Percentiles rank a stretch among this genome's conserved stretches.
phyloP scores from a whole-genome alignment of 192 early-diverging fungal species.

The Podila epicladia region DNA sequence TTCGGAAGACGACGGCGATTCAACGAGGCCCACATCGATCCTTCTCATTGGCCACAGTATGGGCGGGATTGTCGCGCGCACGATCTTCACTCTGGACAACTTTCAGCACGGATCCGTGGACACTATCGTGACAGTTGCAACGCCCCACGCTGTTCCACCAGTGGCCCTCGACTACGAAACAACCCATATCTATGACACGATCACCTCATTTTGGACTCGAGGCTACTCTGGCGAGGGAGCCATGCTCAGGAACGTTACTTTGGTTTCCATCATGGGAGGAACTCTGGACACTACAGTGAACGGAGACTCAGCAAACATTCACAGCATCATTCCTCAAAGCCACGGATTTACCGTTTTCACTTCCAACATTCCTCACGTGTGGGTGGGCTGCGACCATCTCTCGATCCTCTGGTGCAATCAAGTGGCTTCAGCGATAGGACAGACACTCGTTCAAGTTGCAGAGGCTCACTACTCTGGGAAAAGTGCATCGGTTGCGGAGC shows the following conservation, averaged over 20 bases:
- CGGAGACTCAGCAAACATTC: conserved; percentile 78
- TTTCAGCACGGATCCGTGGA: conserved; percentile 75
- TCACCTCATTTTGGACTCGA: conserved; percentile 77
- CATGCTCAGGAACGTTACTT: conserved; percentile 58
- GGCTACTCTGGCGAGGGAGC: conserved; percentile 45
- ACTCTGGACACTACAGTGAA: conserved; percentile 86
- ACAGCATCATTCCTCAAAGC: conserved; percentile 65
- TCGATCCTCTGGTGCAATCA: conserved; percentile 95
- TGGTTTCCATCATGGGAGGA: conserved; percentile 93
- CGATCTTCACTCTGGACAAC: conserved; percentile 75
- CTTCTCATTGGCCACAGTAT: conserved; percentile 94
- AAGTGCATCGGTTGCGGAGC: conserved; percentile 63
- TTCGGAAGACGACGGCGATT: conserved; percentile 49
- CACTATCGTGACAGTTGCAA: conserved; percentile 88
- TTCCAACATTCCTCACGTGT: conserved; percentile 83
- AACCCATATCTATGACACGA: conserved; percentile 67
- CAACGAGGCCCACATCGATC: conserved; percentile 72
- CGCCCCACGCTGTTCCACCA: conserved; percentile 87
- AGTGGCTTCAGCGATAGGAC: conserved; percentile 72
- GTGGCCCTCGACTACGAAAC: conserved; percentile 72
- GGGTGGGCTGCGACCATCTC: conserved; percentile 89
- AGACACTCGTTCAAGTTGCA: conserved; percentile 65
- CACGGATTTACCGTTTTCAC: conserved; percentile 85
- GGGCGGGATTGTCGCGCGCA: conserved; percentile 95
- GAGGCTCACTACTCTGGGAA: conserved; percentile 67